Evolutionary conservation across 225 moss, liverwort and hornwort genomes (phyloP), one percentile per base, ranked within the genome.

Genomic region (Antitrichia curtipendula): DNA sequence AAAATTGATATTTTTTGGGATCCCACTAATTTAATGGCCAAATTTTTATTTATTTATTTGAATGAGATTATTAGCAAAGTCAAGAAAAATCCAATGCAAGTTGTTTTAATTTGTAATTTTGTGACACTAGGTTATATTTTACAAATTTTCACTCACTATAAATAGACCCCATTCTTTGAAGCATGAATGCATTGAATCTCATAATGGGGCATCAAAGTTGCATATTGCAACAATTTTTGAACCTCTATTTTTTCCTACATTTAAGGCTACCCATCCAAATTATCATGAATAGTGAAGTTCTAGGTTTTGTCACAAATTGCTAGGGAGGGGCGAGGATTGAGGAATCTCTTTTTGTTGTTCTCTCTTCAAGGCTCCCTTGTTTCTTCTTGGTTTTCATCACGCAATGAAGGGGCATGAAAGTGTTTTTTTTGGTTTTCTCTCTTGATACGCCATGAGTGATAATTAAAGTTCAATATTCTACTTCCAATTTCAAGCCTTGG

Each of bases 191-290:
- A 0, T 69, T 13, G 13, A 24, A 24, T 69, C 3, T 41, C 4
- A 24, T 4, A 24, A 13, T 5, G 8, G 41, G 8, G 1, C 0
- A 0, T 41, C 14, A 25, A 9, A 70, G 5, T 0, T 27, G 0
- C 8, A 41, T 15, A 8, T 27, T 40, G 5, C 1, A 69, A 8
- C 3, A 40, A 14, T 40, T 69, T 69, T 34, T 24, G 14, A 69
- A 40, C 40, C 4, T 38, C 7, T 66, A 11, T 8, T 40, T 65
- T 69, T 69, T n/a, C n/a, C n/a, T n/a, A n/a, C n/a, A n/a, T n/a
- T n/a, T n/a, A n/a, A n/a, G n/a, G n/a, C n/a, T n/a, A n/a, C n/a
- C n/a, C n/a, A n/a, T 14, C 69, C 38, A 38, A 69, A 38, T 40
- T 2, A 40, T 40, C 5, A 23, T 13, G 13, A 40, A 40, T 8